Evolutionary conservation across 108 stramenopile genomes (phyloP).

Genomic region (Epipyxis sp.): DNA sequence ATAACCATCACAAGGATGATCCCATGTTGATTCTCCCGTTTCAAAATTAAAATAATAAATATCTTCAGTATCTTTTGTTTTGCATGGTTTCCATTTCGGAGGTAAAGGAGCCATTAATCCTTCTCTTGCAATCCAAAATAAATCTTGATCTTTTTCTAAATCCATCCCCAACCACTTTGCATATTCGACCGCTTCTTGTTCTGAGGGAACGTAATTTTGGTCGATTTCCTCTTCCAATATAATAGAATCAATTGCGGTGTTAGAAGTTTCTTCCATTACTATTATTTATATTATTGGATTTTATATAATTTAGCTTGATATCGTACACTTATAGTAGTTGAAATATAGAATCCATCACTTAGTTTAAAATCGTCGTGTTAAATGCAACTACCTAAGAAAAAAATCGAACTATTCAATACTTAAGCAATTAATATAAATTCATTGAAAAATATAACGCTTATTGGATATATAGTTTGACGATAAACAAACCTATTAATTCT

Average conservation of each 20-base stretch:
- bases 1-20: constrained; percentile 68
- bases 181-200: constrained; percentile 60
- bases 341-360: no score
- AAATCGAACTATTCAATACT: no score
- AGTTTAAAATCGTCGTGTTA: no score
- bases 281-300: no score
- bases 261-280: no score
- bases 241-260: constrained; percentile 41
- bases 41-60: constrained; percentile 70
- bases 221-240: constrained; percentile 65
- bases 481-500: no score
- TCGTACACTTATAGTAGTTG: no score
- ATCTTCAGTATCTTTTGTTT: constrained; percentile 61
- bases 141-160: constrained; percentile 53
- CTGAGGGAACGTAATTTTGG: constrained; percentile 60
- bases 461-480: no score
- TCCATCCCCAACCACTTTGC: constrained; percentile 73
- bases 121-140: constrained; percentile 67
- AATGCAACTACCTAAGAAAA: no score
- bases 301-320: no score
- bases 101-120: constrained; percentile 65
- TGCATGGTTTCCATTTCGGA: constrained; percentile 67
- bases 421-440: no score
- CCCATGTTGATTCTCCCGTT: constrained; percentile 63
- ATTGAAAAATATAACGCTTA: no score